A percentile compares a stretch with the other conserved stretches of the same genome.
Evolutionary conservation across 768 basidiomycete genomes (phyloP).

Genomic region (Boletales sp.): DNA sequence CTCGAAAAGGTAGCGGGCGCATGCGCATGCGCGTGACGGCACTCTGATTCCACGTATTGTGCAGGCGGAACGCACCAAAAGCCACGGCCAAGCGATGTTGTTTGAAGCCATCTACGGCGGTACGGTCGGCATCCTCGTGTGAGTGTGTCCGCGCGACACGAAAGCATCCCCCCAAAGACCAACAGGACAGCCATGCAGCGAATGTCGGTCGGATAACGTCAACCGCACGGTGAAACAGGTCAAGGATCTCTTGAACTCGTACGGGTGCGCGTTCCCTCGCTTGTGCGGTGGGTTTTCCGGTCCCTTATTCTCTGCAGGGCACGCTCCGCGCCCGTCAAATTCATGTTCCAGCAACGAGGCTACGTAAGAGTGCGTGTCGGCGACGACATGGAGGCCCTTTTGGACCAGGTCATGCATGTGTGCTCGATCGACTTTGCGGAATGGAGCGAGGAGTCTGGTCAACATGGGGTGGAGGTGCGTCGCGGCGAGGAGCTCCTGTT

Average conservation of each 20-base stretch:
- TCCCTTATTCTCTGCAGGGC: constrained; percentile 38
- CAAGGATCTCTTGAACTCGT: constrained; percentile 46
- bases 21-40: background rate
- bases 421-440: constrained; percentile 47
- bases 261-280: constrained; percentile 38
- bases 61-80: constrained; percentile 49
- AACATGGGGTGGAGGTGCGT: constrained; percentile 33
- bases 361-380: constrained; percentile 44
- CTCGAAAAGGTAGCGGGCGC: constrained; percentile 45
- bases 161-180: constrained; percentile 6
- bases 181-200: constrained; percentile 35
- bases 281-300: background rate
- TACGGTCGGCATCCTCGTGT: constrained; percentile 64
- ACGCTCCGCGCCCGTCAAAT: constrained; percentile 59
- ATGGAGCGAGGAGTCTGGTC: constrained; percentile 30
- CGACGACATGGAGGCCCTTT: constrained; percentile 31
- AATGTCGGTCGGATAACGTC: constrained; percentile 60
- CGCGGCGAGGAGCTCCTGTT: background rate
- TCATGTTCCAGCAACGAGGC: constrained; percentile 59
- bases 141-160: constrained; percentile 23
- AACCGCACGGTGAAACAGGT: constrained; percentile 59
- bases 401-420: constrained; percentile 39
- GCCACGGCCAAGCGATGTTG: constrained; percentile 44
- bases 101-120: constrained; percentile 63
- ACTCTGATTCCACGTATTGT: background rate